These are phyloP conservation scores for Acanthamoeba culbertsoni DNA, from an alignment of 208 protist species.

Conservation along the genomic window DNA sequence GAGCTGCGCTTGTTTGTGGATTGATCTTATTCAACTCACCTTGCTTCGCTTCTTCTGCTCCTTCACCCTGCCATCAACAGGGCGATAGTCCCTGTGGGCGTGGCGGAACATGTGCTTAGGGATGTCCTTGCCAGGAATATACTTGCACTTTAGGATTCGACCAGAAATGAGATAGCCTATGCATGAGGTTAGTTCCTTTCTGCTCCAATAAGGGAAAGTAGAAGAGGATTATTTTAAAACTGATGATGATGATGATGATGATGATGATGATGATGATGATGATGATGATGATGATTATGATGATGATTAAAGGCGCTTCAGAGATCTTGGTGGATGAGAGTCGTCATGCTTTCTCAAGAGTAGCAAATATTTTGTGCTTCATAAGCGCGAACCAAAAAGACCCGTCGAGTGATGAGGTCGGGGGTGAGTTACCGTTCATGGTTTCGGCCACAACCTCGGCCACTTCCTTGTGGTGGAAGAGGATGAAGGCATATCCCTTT, in stretches of 20 bases:
- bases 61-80: neutral
- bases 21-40: too few species aligned
- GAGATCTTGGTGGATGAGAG: neutral
- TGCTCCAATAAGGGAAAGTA: neutral
- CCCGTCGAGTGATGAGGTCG: neutral
- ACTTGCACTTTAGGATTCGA: constrained; percentile 59
- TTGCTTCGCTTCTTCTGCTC: neutral
- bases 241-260: neutral
- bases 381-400: neutral
- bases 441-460: constrained; percentile 69
- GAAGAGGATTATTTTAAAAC: neutral
- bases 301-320: neutral
- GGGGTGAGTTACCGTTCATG: constrained; percentile 63
- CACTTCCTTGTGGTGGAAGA: constrained; percentile 68
- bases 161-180: constrained; percentile 66
- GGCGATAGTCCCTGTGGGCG: constrained; percentile 18
- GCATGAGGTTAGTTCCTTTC: too few species aligned
- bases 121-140: constrained; percentile 58
- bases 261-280: neutral
- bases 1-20: neutral
- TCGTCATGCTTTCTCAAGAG: neutral
- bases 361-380: constrained; percentile 14
- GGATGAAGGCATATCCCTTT: constrained; percentile 76
- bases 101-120: constrained; percentile 61
- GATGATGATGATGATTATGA: neutral